phyloP scores from a whole-genome alignment of 768 basidiomycete genomes.

The Mycena galopus region DNA sequence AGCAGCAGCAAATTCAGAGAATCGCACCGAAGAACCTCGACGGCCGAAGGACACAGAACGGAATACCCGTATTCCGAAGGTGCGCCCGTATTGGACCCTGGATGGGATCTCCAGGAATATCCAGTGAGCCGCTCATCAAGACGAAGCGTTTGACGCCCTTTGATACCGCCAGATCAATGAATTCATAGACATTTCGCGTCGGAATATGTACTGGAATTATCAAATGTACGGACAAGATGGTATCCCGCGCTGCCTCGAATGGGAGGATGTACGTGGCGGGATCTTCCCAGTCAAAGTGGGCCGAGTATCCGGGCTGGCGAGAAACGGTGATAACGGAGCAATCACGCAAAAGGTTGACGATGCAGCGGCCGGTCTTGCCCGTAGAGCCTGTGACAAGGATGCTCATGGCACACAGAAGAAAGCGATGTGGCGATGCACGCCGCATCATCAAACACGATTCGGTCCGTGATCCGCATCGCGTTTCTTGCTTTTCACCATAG shows the following conservation, averaged over 20 bases:
- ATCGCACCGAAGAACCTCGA: slow-evolving; percentile 28
- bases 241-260: slow-evolving; percentile 25
- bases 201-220: slow-evolving; percentile 19
- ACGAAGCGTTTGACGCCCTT: slow-evolving; percentile 28
- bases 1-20: background rate
- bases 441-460: background rate
- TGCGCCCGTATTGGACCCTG: slow-evolving; percentile 18
- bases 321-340: slow-evolving; percentile 12
- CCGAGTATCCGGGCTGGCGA: slow-evolving; percentile 12
- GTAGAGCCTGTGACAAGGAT: slow-evolving; percentile 17
- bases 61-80: slow-evolving; percentile 12
- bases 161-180: slow-evolving; percentile 26
- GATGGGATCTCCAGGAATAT: slow-evolving; percentile 21
- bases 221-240: slow-evolving; percentile 6
- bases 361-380: slow-evolving; percentile 22
- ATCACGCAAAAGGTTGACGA: slow-evolving; percentile 3
- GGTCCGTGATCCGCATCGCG: background rate
- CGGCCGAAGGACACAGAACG: slow-evolving; percentile 25
- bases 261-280: slow-evolving; percentile 21
- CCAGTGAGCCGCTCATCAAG: slow-evolving; percentile 25
- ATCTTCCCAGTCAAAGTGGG: slow-evolving; percentile 28
- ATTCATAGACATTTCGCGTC: background rate
- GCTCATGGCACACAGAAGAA: slow-evolving; percentile 6
- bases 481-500: background rate
- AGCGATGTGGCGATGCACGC: background rate